phyloP scores from a whole-genome alignment of 768 basidiomycete genomes.

The Cyathus striatus region DNA sequence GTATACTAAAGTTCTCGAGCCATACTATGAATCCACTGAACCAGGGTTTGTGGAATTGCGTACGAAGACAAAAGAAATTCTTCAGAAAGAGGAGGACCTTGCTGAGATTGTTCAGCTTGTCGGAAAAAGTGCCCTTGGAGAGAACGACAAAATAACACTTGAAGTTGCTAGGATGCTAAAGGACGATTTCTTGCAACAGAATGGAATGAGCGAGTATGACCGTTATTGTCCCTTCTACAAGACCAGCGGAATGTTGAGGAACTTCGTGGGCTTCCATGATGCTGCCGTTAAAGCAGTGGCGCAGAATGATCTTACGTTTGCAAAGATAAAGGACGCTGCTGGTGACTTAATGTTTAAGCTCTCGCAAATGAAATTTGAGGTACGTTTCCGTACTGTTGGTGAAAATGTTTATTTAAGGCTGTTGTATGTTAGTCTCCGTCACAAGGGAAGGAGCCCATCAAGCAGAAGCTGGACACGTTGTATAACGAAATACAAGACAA shows the following conservation, averaged over 20 bases:
- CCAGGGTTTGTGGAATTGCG: constrained; percentile 96
- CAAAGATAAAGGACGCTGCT: constrained; percentile 82
- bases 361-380: constrained; percentile 99
- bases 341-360: constrained; percentile 92
- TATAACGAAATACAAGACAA: constrained; percentile 88
- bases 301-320: constrained; percentile 78
- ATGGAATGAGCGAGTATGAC: constrained; percentile 98
- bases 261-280: constrained; percentile 93
- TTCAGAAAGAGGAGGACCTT: constrained; percentile 98
- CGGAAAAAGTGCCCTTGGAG: constrained; percentile 95
- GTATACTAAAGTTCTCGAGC: constrained; percentile 90
- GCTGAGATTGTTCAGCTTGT: constrained; percentile 99
- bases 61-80: constrained; percentile 89
- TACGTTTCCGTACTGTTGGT: constrained; percentile 24
- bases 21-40: constrained; percentile 85
- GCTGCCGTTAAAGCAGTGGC: constrained; percentile 82
- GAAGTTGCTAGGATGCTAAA: constrained; percentile 97
- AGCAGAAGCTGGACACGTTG: constrained; percentile 75
- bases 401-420: background rate
- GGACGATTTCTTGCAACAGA: constrained; percentile 96
- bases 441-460: constrained; percentile 81
- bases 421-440: constrained; percentile 69
- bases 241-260: constrained; percentile 92
- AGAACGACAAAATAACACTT: constrained; percentile 96
- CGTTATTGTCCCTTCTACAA: constrained; percentile 99